Base-by-base conservation (phyloP, 169 alveolate species). In the Plasmodium knowlesi region DNA sequence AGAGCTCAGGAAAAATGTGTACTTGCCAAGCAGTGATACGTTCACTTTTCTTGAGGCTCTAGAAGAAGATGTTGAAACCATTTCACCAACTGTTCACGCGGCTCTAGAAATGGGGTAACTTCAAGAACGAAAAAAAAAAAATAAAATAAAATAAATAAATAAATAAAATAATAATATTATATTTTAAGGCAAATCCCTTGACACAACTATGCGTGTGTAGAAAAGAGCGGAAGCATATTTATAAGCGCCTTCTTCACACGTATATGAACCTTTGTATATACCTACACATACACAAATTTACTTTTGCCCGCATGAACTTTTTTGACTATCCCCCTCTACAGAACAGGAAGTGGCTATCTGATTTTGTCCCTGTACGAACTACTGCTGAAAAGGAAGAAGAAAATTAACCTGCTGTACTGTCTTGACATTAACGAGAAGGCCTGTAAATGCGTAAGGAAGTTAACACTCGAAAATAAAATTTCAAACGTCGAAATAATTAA, bases 21-120 rank as follows among this genome's bases (percentile, higher is more conserved):
- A 96, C 61, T 41, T 84, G 25, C 97, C 97, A n/a, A 85, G 96
- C 83, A 95, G 96, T 73, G 97, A 96, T 72, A 96, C 97, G 28
- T 96, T 95, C 83, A 78, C 95, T 5, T 96, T 95, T 53, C 86
- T 82, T 50, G 97, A 96, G 54, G 96, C 92, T 5, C 76, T 96
- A 5, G 89, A 93, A 46, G 67, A 79, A 25, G 97, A 96, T 19
- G 78, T 93, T 46, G 82, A 93, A 16, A 54, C 34, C 57, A 53
- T 96, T 50, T 25, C 94, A 8, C 53, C 80, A 61, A 39, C 80
- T 79, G 74, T 37, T 3, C 81, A 79, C 46, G 37, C 79, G 9
- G 78, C 72, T 32, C 34, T 88, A 70, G 94, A 88, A 88, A 88
- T 88, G 94, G 94, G 94, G 94, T 88, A 88, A 79, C 22, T 41